Evolutionary conservation across 352 stramenopile species (phyloP).

Genomic region (Hyaloperonospora brassicae): DNA sequence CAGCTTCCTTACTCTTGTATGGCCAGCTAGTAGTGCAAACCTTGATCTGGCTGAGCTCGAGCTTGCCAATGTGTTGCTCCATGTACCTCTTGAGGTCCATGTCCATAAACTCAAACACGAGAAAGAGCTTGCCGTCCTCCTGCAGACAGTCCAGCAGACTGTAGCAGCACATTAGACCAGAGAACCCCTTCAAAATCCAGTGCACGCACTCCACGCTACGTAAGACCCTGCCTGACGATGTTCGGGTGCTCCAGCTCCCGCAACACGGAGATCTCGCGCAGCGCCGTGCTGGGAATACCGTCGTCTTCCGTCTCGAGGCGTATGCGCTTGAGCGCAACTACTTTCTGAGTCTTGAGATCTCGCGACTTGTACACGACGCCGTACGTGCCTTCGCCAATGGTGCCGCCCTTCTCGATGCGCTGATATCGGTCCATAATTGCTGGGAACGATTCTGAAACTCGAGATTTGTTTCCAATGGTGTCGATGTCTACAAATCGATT

Average conservation of each 20-base stretch:
- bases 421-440: slow-evolving; percentile 83
- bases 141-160: slow-evolving; percentile 93
- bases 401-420: slow-evolving; percentile 90
- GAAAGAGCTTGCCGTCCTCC: slow-evolving; percentile 93
- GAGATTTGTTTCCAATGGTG: too few species aligned
- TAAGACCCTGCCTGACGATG: slow-evolving; percentile 86
- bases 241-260: slow-evolving; percentile 97
- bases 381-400: slow-evolving; percentile 94
- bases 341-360: slow-evolving; percentile 85
- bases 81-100: slow-evolving; percentile 96
- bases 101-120: slow-evolving; percentile 99
- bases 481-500: too few species aligned
- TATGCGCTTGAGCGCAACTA: slow-evolving; percentile 95
- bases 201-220: neutral
- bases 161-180: neutral
- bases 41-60: slow-evolving; percentile 61
- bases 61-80: slow-evolving; percentile 76
- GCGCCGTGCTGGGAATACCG: slow-evolving; percentile 95
- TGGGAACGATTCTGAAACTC: too few species aligned
- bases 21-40: slow-evolving; percentile 10
- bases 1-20: too few species aligned
- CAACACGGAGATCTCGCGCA: slow-evolving; percentile 98
- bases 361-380: slow-evolving; percentile 95
- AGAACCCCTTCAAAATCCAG: neutral
- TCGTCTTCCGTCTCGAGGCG: slow-evolving; percentile 98